phyloP scores from a whole-genome alignment of 768 basidiomycete genomes.

The Lactarius evosmus region DNA sequence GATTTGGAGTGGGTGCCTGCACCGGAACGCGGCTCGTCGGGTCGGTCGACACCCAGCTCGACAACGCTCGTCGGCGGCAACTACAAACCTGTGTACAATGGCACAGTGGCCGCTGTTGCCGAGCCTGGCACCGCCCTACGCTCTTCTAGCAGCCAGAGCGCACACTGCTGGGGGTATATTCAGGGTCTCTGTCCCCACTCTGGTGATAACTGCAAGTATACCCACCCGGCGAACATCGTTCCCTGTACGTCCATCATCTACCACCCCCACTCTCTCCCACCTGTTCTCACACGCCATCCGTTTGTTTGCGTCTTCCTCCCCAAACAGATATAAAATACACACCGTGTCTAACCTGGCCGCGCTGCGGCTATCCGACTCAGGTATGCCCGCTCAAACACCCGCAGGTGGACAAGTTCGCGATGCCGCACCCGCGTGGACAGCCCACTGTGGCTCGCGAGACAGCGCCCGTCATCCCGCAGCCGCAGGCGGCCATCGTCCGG shows the following conservation, averaged over 20 bases:
- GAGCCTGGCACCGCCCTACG: not conserved
- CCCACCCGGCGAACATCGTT: constrained; percentile 3
- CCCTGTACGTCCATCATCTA: constrained; percentile 2
- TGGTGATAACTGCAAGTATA: not conserved
- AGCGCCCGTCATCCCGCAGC: not conserved
- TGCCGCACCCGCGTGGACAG: not conserved
- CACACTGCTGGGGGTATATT: constrained; percentile 22
- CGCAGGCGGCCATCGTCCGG: not conserved
- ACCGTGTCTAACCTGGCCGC: constrained; percentile 17
- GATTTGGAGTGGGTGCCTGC: constrained; percentile 8
- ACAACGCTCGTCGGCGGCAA: not conserved
- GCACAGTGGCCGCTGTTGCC: not conserved
- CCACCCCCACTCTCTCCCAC: not conserved
- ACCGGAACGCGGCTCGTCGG: constrained; percentile 9
- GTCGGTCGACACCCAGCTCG: constrained; percentile 18
- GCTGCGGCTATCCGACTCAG: constrained; percentile 8
- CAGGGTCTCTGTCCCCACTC: constrained; percentile 16
- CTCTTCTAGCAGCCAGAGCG: constrained; percentile 8
- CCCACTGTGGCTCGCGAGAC: too few species aligned
- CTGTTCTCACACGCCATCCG: not conserved
- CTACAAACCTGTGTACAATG: not conserved
- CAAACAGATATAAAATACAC: constrained; percentile 16
- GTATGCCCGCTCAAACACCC: constrained; percentile 15
- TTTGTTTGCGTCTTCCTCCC: not conserved
- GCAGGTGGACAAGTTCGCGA: constrained; percentile 8